Evolutionary conservation across 1,139 yeast genomes (phyloP).

Genomic region (Zygosaccharomyces sapae): DNA sequence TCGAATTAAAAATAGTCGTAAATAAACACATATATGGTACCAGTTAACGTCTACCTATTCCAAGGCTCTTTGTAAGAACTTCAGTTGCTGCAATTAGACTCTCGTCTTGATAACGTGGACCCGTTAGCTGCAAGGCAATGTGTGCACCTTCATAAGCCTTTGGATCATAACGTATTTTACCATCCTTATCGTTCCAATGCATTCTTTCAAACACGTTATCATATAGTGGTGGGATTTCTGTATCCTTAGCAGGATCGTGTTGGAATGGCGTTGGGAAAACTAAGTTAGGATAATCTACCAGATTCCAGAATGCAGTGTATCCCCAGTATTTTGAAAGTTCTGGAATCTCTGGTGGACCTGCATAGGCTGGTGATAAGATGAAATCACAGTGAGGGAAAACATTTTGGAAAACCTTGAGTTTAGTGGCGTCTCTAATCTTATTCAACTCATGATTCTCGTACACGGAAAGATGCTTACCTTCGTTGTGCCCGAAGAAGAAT

Average conservation of each 20-base stretch:
- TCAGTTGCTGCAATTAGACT: constrained; percentile 46
- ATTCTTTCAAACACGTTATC: constrained; percentile 24
- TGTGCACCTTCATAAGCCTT: constrained; percentile 49
- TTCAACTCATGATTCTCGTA: constrained; percentile 36
- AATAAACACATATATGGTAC: background rate
- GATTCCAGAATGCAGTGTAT: constrained; percentile 64
- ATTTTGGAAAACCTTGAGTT: constrained; percentile 48
- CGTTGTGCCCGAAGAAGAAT: constrained; percentile 56
- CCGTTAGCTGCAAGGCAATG: constrained; percentile 49
- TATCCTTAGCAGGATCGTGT: constrained; percentile 44
- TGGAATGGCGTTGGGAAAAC: constrained; percentile 57
- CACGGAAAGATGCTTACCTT: constrained; percentile 44
- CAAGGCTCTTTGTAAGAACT: constrained; percentile 17
- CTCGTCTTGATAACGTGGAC: constrained; percentile 51
- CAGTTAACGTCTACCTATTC: background rate
- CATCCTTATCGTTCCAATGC: constrained; percentile 28
- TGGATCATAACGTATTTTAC: constrained; percentile 35
- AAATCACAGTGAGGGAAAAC: constrained; percentile 59
- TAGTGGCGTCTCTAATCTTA: constrained; percentile 50
- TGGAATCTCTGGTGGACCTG: constrained; percentile 68
- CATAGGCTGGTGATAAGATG: constrained; percentile 63
- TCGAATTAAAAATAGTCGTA: background rate
- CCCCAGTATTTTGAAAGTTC: constrained; percentile 71
- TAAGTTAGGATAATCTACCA: constrained; percentile 60
- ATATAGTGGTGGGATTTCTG: constrained; percentile 22